Evolutionary conservation across 352 stramenopile species (phyloP).

Genomic region (Phytopythium kandeliae): DNA sequence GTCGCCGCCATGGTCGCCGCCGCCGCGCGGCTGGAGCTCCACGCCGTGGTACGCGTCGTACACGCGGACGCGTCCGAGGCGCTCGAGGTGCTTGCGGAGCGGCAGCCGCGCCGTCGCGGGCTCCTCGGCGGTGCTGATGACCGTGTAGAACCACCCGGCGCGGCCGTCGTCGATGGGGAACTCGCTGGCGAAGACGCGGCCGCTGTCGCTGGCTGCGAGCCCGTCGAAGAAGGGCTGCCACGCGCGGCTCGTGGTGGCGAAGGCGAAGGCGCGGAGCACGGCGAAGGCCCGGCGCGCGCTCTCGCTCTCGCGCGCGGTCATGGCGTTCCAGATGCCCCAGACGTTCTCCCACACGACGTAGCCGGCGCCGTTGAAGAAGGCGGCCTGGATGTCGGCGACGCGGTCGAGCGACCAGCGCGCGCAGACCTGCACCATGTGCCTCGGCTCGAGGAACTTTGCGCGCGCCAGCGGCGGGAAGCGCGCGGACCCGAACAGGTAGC

Average conservation of each 20-base stretch:
- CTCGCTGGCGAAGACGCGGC: slow-evolving; percentile 36
- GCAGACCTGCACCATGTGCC: slow-evolving; percentile 82
- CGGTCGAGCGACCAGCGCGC: slow-evolving; percentile 78
- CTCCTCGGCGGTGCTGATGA: slow-evolving; percentile 42
- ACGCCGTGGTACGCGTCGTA: slow-evolving; percentile 68
- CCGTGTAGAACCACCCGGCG: slow-evolving; percentile 40
- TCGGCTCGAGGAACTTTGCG: slow-evolving; percentile 74
- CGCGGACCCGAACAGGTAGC: slow-evolving; percentile 63
- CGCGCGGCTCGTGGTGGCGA: slow-evolving; percentile 25
- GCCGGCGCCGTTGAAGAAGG: slow-evolving; percentile 84
- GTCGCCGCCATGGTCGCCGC: no score
- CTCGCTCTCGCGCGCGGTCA: slow-evolving; percentile 68
- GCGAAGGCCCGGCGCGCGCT: slow-evolving; percentile 51
- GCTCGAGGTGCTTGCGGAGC: slow-evolving; percentile 13
- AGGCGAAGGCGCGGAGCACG: slow-evolving; percentile 56
- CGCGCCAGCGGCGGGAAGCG: slow-evolving; percentile 66
- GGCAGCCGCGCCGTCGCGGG: slow-evolving; percentile 24
- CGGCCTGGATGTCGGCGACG: slow-evolving; percentile 46
- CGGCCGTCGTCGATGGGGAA: slow-evolving; percentile 24
- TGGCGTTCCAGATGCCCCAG: slow-evolving; percentile 84
- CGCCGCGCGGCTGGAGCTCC: slow-evolving; percentile 15
- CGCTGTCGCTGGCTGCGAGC: slow-evolving; percentile 7
- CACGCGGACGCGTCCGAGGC: slow-evolving; percentile 12
- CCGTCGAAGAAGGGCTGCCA: slow-evolving; percentile 61
- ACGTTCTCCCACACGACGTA: slow-evolving; percentile 89